Conservation (phyloP, 2,329 filamentous ascomycete species). For the Neofusicoccum umdonicola region DNA sequence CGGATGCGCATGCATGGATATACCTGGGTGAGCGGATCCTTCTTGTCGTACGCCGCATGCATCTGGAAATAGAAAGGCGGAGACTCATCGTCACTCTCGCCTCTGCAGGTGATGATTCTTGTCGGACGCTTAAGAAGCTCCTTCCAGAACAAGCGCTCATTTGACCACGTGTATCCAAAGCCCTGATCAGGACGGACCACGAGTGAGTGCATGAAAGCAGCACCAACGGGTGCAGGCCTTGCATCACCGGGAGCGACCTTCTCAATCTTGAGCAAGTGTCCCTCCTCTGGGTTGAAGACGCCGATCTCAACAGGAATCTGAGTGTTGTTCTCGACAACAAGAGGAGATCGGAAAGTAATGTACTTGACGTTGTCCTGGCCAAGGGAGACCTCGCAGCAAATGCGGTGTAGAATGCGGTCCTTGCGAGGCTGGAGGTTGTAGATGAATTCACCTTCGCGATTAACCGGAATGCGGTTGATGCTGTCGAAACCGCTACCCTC, state of each 20-base stretch:
- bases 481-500: constrained; percentile 94
- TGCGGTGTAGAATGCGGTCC: constrained; percentile 78
- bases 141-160: constrained; percentile 86
- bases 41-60: constrained; percentile 79
- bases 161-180: constrained; percentile 95
- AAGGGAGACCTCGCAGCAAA: constrained; percentile 87
- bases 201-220: constrained; percentile 83
- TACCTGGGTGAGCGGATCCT: constrained; percentile 75
- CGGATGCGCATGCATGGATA: constrained; percentile 96
- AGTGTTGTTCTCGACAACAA: constrained; percentile 92
- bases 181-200: constrained; percentile 90
- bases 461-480: constrained; percentile 82
- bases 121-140: constrained; percentile 83
- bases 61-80: constrained; percentile 96
- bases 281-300: constrained; percentile 81
- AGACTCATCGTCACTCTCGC: constrained; percentile 72
- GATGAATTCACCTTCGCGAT: constrained; percentile 88
- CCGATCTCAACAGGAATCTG: constrained; percentile 94
- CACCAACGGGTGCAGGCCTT: constrained; percentile 86
- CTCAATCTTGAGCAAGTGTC: constrained; percentile 92
- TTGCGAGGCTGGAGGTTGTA: constrained; percentile 87
- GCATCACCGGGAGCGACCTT: constrained; percentile 92
- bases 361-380: constrained; percentile 97
- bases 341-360: constrained; percentile 88
- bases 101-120: constrained; percentile 81